Base-by-base conservation (phyloP, 2,329 filamentous ascomycete species). In the Zymoseptoria tritici region DNA sequence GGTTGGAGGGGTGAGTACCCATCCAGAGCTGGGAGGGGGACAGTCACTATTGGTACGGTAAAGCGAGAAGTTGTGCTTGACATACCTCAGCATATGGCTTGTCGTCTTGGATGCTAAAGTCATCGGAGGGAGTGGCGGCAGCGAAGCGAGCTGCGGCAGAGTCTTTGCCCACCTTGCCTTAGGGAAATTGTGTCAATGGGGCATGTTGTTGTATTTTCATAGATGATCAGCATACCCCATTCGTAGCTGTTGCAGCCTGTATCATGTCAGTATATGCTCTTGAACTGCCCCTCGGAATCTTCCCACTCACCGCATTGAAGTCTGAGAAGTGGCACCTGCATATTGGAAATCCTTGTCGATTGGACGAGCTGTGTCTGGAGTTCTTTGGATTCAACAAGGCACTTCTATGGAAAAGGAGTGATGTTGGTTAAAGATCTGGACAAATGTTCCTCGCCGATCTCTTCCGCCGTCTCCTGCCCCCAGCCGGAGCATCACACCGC, bases 171-270 rank as follows among this genome's bases (percentile, higher is more conserved):
- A 91, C 83, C 81, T 99, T 99, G 66, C 93, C 84, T 87, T 66
- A 5, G 36, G 36, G 13, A 62, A 49, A 22, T 49, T 4, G 19
- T 57, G 52, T 58, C 59, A 63, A 42, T 52, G n/a, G 24, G 46
- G 7, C 24, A 19, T 49, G 8, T 13, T 22, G 5, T 22, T 4
- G 49, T 26, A 20, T 29, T 19, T 46, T 4, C 19, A 22, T 31
- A 11, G 5, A 20, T 46, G 29, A 22, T 21, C 20, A 22, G 64
- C 79, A 67, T 76, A 86, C 85, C 94, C 94, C 94, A 99, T 79
- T 97, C 94, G 74, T 99, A 99, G 76, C 92, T 97, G 77, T 97
- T 97, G 72, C 96, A 91, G 72, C 93, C 94, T 88, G 63, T 50
- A 61, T 57, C 22, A 52, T 19, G 49, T 58, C 52, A 60, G 53